A percentile compares a stretch with the other conserved stretches of the same genome.
Evolutionary conservation across 169 alveolate genomes (phyloP).

Genomic region (Plasmodium vinckei): DNA sequence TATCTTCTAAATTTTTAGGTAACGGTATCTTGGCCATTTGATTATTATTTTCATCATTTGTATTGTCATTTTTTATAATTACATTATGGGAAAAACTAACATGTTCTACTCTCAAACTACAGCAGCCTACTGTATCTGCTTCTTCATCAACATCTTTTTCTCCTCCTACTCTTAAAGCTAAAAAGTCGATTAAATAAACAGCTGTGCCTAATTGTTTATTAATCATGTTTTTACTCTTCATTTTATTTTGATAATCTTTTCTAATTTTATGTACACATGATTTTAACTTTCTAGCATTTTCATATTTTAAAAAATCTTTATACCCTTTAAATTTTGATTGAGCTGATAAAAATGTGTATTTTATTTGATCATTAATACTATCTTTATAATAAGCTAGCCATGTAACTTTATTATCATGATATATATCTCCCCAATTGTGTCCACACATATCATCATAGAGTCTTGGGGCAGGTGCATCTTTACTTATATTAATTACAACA

Average conservation of each 20-base stretch:
- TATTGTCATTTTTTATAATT: constrained; percentile 41
- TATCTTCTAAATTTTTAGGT: constrained; percentile 44
- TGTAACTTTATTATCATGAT: constrained; percentile 96
- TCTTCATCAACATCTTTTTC: constrained; percentile 99
- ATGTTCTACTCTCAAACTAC: constrained; percentile 98
- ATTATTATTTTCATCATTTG: constrained; percentile 66
- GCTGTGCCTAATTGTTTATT: constrained; percentile 98
- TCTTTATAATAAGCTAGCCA: constrained; percentile 97
- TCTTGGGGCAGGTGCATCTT: constrained; percentile 97
- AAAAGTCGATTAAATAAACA: constrained; percentile 97
- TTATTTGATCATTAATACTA: constrained; percentile 92
- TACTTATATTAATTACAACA: constrained; percentile 95
- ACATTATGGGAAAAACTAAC: constrained; percentile 85
- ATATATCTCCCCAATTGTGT: constrained; percentile 97
- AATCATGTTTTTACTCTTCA: constrained; percentile 84
- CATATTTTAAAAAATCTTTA: constrained; percentile 96
- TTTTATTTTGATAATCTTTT: constrained; percentile 91
- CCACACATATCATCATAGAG: constrained; percentile 94
- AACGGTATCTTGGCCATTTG: constrained; percentile 50
- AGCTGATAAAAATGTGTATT: constrained; percentile 96
- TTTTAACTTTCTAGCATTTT: constrained; percentile 95
- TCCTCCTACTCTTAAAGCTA: constrained; percentile 99
- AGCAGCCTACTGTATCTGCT: constrained; percentile 99
- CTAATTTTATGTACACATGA: constrained; percentile 91
- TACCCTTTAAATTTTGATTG: constrained; percentile 96